Base-by-base conservation (phyloP, 768 basidiomycete species). In the Tricholoma sp. region DNA sequence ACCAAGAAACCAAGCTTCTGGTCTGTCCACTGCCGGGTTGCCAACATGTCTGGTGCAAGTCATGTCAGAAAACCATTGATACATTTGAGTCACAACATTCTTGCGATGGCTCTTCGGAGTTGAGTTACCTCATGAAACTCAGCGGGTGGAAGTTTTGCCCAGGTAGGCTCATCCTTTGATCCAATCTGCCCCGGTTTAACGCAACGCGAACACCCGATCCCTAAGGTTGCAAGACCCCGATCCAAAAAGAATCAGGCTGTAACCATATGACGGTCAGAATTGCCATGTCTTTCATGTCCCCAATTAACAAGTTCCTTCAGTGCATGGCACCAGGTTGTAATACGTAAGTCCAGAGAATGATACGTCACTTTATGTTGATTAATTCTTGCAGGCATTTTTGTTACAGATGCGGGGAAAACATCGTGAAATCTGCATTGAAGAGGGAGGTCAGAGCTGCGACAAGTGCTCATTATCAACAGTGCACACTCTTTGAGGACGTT, bases 61-160 rank as follows among this genome's bases (percentile, higher is more conserved):
- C 68, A 29, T 87, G 85, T 67, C 78, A 77, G 27, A 79, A 82
- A 56, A 55, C 66, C 11, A 66, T 79, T 41, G 68, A 59, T 59
- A 75, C 68, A 10, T 69, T 66, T 16, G 76, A 72, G 5, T 75
- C 73, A 11, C 69, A 71, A 54, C 82, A 85, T 64, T 81, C 81
- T 0, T 87, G 85, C 65, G 84, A 85, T 56, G 83, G 82, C 4
- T 72, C 79, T 11, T 72, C 73, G 1, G 85, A 86, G 61, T 72
- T 86, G 7, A 74, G 78, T 4, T 68, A 76, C 52, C 57, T 84
- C 45, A 82, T 85, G 80, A 65, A 70, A 35, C 59, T 72, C 61
- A 69, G 74, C n/a, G 84, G 84, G 5, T 87, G 85, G 86, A 83
- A 81, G 58, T 76, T 77, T 53, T 88, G 86, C 64, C 83, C 86